A percentile compares a stretch with the other conserved stretches of the same genome.
phyloP scores from a whole-genome alignment of 2,329 filamentous ascomycete species.

The Ophiocordyceps australis region DNA sequence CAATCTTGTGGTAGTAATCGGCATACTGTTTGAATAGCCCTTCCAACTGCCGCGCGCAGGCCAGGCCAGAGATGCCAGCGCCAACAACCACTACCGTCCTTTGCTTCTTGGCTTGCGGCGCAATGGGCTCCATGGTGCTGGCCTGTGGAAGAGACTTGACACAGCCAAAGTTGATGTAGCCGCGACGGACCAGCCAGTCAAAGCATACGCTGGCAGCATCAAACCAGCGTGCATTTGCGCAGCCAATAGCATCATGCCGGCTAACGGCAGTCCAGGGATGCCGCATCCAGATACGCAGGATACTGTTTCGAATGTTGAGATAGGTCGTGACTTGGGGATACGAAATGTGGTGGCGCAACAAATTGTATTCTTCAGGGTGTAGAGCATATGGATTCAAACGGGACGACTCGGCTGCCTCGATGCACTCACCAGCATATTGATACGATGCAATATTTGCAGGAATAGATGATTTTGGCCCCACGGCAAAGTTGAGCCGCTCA shows the following conservation, averaged over 20 bases:
- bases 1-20: constrained; percentile 43
- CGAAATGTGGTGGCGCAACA: constrained; percentile 68
- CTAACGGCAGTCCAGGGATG: constrained; percentile 73
- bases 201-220: constrained; percentile 76
- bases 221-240: constrained; percentile 78
- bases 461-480: constrained; percentile 67
- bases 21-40: constrained; percentile 69
- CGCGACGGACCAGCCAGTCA: constrained; percentile 77
- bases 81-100: constrained; percentile 77
- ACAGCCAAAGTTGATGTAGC: constrained; percentile 95
- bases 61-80: constrained; percentile 84
- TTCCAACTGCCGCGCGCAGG: constrained; percentile 81
- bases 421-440: constrained; percentile 82
- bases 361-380: constrained; percentile 65
- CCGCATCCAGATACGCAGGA: constrained; percentile 73
- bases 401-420: constrained; percentile 75
- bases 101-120: constrained; percentile 22
- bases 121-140: constrained; percentile 21
- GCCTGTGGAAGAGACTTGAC: constrained; percentile 41
- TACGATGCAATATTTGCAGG: constrained; percentile 52
- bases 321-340: constrained; percentile 86
- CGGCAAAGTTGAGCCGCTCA: constrained; percentile 29
- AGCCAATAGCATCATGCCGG: constrained; percentile 74
- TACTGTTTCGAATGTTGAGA: constrained; percentile 88
- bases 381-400: constrained; percentile 78